Base-by-base conservation (phyloP, 805 yeast species). In the Wickerhamiella vanderwaltii region DNA sequence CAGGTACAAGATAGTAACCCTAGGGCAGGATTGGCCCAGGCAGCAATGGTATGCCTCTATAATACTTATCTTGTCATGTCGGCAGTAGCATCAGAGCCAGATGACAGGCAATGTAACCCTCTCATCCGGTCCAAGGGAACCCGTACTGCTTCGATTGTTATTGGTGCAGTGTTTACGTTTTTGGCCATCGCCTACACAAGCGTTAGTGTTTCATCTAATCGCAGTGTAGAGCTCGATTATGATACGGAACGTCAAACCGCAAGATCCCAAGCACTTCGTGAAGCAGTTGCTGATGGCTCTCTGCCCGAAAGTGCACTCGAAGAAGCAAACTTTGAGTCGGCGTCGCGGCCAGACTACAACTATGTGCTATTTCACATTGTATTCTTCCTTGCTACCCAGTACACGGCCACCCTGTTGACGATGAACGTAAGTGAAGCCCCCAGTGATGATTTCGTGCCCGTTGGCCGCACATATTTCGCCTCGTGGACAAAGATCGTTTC, bases 101-200 rank as follows among this genome's bases (percentile, higher is more conserved):
- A 91, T 62, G 97, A 88, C 63, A 76, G 71, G 56, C 66, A 68
- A 52, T 91, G 99, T 61, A 91, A 91, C 58, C 98, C 99, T 9
- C 67, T 91, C 47, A 76, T 88, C 13, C 72, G 97, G 50, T 82
- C 94, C 5, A 69, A 74, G 41, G 94, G 95, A 3, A 86, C 98
- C 1, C 73, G 97, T 53, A 85, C 94, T 2, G 75, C 85, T 16
- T 80, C 94, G 46, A 77, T 87, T 42, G 73, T 91, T 1, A 56
- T 91, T 41, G 97, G 97, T 13, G 95, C 97, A 0, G 63, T 86
- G 13, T 86, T 93, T 65, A 91, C 99, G 0, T 85, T 91, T 55
- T 68, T 84, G 40, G 96, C 99, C 0, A 82, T 91, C 48, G 96
- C 96, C 0, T 93, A 91, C 58, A 91, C 98, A 1, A 91, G 98